These are phyloP conservation scores for Aureobasidium sp. DNA, from an alignment of 2,329 filamentous ascomycete genomes.

Conservation along the genomic window DNA sequence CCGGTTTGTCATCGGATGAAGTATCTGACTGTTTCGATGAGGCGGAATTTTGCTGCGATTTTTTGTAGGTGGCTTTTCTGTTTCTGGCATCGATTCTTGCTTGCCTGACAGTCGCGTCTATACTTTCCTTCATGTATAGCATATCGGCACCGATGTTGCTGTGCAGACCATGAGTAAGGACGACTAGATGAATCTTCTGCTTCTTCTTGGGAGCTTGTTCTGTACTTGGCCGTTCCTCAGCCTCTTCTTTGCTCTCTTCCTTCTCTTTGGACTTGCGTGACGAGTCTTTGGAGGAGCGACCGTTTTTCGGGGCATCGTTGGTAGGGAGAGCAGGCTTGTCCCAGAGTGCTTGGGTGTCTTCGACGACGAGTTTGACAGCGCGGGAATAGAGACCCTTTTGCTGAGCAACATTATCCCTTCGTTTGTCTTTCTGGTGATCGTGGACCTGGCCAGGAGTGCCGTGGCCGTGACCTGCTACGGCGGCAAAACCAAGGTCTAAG, in stretches of 20 bases:
- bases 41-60: constrained; percentile 19
- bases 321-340: constrained; percentile 75
- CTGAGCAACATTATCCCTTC: constrained; percentile 58
- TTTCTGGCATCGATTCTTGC: constrained; percentile 62
- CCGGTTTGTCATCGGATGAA: constrained; percentile 24
- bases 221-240: constrained; percentile 18
- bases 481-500: constrained; percentile 57
- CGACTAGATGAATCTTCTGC: constrained; percentile 81
- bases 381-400: constrained; percentile 75
- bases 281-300: constrained; percentile 22
- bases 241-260: constrained; percentile 17
- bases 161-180: constrained; percentile 89
- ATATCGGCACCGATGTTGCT: constrained; percentile 95
- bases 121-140: constrained; percentile 95
- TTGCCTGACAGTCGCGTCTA: constrained; percentile 73
- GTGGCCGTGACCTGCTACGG: constrained; percentile 47
- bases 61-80: constrained; percentile 39
- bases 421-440: constrained; percentile 65
- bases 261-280: constrained; percentile 9
- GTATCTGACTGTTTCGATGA: constrained; percentile 21
- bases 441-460: constrained; percentile 61
- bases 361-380: constrained; percentile 68
- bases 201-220: constrained; percentile 46
- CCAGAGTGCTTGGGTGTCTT: constrained; percentile 87
- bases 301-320: constrained; percentile 19